phyloP scores from a whole-genome alignment of 2,329 filamentous ascomycete genomes.

The Orbilia quercus region DNA sequence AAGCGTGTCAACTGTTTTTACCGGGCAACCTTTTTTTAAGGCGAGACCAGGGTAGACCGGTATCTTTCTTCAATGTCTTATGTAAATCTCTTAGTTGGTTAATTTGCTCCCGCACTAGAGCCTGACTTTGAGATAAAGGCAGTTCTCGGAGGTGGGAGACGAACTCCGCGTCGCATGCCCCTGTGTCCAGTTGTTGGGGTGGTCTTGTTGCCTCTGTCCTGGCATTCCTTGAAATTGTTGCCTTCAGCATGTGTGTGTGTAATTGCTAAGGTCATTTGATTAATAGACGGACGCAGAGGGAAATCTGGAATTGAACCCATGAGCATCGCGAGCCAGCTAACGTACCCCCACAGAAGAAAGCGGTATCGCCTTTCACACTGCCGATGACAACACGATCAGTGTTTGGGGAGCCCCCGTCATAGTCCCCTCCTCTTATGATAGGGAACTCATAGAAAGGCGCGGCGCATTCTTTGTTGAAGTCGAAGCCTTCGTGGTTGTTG shows the following conservation, averaged over 20 bases:
- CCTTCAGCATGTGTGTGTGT: conserved; percentile 33
- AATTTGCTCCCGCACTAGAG: no score
- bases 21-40: no score
- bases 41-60: no score
- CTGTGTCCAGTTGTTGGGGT: not conserved
- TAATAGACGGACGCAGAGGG: not conserved
- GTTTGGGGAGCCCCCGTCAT: conserved; percentile 61
- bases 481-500: conserved; percentile 65
- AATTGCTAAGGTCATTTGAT: conserved; percentile 11
- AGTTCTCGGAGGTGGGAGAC: conserved; percentile 23
- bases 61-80: no score
- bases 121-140: no score
- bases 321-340: conserved; percentile 57
- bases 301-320: not conserved
- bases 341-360: conserved; percentile 56
- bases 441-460: conserved; percentile 66
- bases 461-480: conserved; percentile 62
- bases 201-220: conserved; percentile 33
- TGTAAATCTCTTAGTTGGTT: no score
- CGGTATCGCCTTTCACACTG: conserved; percentile 47
- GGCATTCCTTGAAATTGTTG: conserved; percentile 50
- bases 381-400: conserved; percentile 58
- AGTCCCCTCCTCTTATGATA: conserved; percentile 63
- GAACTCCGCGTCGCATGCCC: conserved; percentile 43
- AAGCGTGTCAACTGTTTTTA: not conserved